Base-by-base conservation (phyloP, 2,329 filamentous ascomycete genomes). In the Fusarium chaquense region DNA sequence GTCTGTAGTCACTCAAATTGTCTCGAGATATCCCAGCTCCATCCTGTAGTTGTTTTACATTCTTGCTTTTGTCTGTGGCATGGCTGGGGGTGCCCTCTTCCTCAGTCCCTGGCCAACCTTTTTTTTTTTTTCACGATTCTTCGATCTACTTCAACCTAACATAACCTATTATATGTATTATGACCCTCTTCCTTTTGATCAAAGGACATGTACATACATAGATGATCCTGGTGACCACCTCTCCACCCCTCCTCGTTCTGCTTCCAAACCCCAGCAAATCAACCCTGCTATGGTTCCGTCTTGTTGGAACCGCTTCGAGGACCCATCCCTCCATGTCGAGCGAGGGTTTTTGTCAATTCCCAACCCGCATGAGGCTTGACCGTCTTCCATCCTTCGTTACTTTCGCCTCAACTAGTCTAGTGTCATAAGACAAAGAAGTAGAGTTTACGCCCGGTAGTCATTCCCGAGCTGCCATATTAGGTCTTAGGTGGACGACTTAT, bases 321-420 rank as follows among this genome's bases (percentile, higher is more conserved):
- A 54, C 58, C 46, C 68, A 62, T 64, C 57, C 58, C 58, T 73
- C 57, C 61, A 66, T 59, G 64, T 59, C 49, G 56, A 73, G 60
- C 58, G 58, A 71, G 65, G 54, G 52, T 61, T 44, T 46, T 26
- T 63, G 60, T 54, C 69, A 60, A 57, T 53, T 72, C 45, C 58
- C 58, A 63, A 58, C 67, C 65, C 43, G 53, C 67, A 67, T 73
- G 46, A 58, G 63, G 56, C 65, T 69, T 66, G 65, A 61, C 65
- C 56, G 45, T 70, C 70, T 63, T 56, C 63, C 61, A 64, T 62
- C 56, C 52, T 71, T 76, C 74, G 74, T 76, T 74, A 76, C 73
- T 75, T 76, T 76, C 72, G 45, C 74, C 74, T 58, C 69, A 75
- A 76, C 55, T 56, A 76, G 74, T 44, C 64, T 76, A 76, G 73